Conservation (phyloP, 208 protist species). For the Novymonas esmeraldas region DNA sequence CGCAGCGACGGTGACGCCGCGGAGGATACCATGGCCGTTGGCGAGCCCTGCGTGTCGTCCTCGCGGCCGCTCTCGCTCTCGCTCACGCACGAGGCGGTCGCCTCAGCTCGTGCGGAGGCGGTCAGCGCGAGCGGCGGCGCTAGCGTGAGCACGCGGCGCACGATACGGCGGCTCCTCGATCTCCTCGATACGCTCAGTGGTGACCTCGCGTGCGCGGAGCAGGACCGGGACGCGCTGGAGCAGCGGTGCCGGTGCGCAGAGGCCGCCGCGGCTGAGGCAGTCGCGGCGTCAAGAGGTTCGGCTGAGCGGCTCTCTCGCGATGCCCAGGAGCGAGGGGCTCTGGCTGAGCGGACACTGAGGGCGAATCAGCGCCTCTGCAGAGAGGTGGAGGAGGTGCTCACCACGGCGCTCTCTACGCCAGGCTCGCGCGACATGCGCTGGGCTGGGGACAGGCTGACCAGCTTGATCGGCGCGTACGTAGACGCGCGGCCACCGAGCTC, state of each 20-base stretch:
- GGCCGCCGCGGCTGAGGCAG: neutral
- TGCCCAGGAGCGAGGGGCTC: slow-evolving; percentile 6
- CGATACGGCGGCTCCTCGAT: neutral
- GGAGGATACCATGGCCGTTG: no score
- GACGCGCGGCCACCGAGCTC: neutral
- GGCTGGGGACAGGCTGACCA: slow-evolving; percentile 7
- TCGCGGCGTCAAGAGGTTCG: neutral
- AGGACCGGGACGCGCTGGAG: slow-evolving; percentile 8
- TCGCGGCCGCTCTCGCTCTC: no score
- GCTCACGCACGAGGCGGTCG: neutral
- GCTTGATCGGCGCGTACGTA: slow-evolving; percentile 5
- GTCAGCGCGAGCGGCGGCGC: neutral
- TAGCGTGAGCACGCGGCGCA: neutral
- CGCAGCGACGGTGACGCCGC: neutral
- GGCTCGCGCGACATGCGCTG: slow-evolving; percentile 6
- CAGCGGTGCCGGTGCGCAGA: slow-evolving; percentile 6
- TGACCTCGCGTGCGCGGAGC: neutral
- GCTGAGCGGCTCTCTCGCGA: neutral
- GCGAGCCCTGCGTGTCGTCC: no score
- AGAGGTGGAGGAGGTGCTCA: slow-evolving; percentile 22
- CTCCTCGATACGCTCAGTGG: neutral
- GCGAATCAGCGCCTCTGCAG: slow-evolving; percentile 28
- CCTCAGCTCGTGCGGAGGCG: slow-evolving; percentile 12
- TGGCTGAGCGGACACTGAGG: slow-evolving; percentile 14
- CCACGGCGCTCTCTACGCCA: slow-evolving; percentile 3